Evolutionary conservation across 805 yeast species (phyloP).

Genomic region (Suhomyces emberorum): DNA sequence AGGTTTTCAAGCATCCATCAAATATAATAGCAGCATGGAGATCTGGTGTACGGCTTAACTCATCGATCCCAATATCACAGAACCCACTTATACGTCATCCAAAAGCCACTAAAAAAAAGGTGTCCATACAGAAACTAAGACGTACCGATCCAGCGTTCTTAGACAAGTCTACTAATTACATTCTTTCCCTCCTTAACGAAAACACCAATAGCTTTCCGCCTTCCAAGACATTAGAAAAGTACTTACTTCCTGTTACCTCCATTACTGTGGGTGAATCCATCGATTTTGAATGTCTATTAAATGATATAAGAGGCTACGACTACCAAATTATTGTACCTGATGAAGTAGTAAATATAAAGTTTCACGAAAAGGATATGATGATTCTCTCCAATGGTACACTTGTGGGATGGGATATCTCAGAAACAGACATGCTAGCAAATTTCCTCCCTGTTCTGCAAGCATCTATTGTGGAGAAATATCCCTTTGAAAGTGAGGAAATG

Average conservation of each 20-base stretch:
- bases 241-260: conserved; percentile 55
- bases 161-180: conserved; percentile 21
- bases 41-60: too few relatives aligned
- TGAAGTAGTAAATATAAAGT: conserved; percentile 60
- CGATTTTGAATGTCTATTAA: conserved; percentile 49
- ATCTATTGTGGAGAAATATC: conserved; percentile 42
- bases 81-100: not conserved
- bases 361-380: conserved; percentile 50
- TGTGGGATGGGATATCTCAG: conserved; percentile 80
- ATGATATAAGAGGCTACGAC: conserved; percentile 18
- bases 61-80: too few relatives aligned
- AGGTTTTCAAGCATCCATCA: too few relatives aligned
- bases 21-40: too few relatives aligned
- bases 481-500: conserved; percentile 79
- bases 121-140: conserved; percentile 28
- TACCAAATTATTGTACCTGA: conserved; percentile 46
- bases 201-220: conserved; percentile 12
- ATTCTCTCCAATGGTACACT: conserved; percentile 74
- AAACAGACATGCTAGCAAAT: conserved; percentile 43
- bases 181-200: conserved; percentile 23
- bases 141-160: conserved; percentile 20
- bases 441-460: conserved; percentile 51
- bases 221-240: conserved; percentile 21
- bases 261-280: conserved; percentile 72
- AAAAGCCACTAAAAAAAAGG: conserved; percentile 16